Evolutionary conservation across 2,329 filamentous ascomycete genomes (phyloP).

Genomic region (Lecanicillium sp.): DNA sequence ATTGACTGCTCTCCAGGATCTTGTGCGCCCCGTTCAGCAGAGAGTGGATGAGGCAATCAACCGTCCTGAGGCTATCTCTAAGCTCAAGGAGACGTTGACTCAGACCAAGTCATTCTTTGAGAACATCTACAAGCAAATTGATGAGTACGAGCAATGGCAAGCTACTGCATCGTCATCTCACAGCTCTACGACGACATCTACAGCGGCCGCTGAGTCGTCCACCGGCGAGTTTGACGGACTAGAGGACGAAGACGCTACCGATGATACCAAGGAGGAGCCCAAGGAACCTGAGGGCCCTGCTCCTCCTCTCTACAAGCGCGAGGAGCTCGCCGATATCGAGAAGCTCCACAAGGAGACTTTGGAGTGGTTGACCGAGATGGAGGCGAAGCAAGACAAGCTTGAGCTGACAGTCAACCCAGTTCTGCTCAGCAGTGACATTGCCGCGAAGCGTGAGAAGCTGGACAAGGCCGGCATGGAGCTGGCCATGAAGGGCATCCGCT

Average conservation of each 20-base stretch:
- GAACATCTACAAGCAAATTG: slow-evolving; percentile 62
- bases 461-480: slow-evolving; percentile 63
- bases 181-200: slow-evolving; percentile 20
- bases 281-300: slow-evolving; percentile 41
- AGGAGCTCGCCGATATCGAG: slow-evolving; percentile 62
- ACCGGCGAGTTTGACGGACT: slow-evolving; percentile 62
- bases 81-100: slow-evolving; percentile 62
- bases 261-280: slow-evolving; percentile 27
- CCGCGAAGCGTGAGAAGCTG: slow-evolving; percentile 61
- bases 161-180: slow-evolving; percentile 42
- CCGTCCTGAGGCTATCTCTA: slow-evolving; percentile 62
- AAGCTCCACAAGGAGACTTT: slow-evolving; percentile 53
- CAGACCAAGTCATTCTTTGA: slow-evolving; percentile 64
- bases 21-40: slow-evolving; percentile 70
- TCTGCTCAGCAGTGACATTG: slow-evolving; percentile 64
- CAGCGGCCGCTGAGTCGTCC: slow-evolving; percentile 31
- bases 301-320: slow-evolving; percentile 61
- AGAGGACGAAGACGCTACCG: slow-evolving; percentile 56
- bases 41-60: slow-evolving; percentile 64
- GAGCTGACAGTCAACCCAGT: slow-evolving; percentile 65
- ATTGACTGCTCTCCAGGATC: slow-evolving; percentile 66
- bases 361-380: slow-evolving; percentile 68
- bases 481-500: slow-evolving; percentile 59
- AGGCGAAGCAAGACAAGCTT: slow-evolving; percentile 64
- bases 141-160: slow-evolving; percentile 56